Evolutionary conservation across 805 yeast species (phyloP).

Genomic region (Candida arabinofermentans): DNA sequence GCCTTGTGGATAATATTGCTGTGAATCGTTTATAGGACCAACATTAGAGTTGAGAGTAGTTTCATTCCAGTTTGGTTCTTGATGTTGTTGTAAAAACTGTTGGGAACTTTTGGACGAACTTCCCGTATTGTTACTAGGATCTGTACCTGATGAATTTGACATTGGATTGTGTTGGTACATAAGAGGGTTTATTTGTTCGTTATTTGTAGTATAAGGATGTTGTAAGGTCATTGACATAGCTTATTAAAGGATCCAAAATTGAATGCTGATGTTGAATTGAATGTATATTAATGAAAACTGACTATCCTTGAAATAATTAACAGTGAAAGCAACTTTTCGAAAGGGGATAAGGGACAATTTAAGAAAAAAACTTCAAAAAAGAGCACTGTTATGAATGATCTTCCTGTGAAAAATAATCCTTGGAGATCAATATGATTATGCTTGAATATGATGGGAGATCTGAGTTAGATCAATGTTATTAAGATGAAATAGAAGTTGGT

Average conservation of each 20-base stretch:
- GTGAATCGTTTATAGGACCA: too few relatives aligned
- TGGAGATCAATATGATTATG: too few relatives aligned
- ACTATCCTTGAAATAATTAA: too few relatives aligned
- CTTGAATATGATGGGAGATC: too few relatives aligned
- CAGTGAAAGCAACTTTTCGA: too few relatives aligned
- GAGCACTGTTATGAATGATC: too few relatives aligned
- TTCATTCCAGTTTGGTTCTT: not conserved
- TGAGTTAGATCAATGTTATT: too few relatives aligned
- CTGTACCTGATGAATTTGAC: not conserved
- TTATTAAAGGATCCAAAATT: not conserved
- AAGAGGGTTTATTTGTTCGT: constrained; percentile 5
- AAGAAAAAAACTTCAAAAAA: too few relatives aligned
- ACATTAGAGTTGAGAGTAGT: not conserved
- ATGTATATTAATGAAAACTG: too few relatives aligned
- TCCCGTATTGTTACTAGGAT: not conserved
- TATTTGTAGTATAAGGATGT: constrained; percentile 7
- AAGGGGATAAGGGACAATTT: too few relatives aligned
- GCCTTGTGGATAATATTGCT: not conserved
- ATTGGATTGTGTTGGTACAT: not conserved
- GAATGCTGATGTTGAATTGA: not conserved
- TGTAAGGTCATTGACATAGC: constrained; percentile 15
- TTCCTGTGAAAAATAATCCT: too few relatives aligned
- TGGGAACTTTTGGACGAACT: not conserved
- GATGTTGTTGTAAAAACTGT: not conserved
- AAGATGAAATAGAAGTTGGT: too few relatives aligned